Evolutionary conservation across 257 asterid species (phyloP).

Genomic region (Fraxinus anomala): DNA sequence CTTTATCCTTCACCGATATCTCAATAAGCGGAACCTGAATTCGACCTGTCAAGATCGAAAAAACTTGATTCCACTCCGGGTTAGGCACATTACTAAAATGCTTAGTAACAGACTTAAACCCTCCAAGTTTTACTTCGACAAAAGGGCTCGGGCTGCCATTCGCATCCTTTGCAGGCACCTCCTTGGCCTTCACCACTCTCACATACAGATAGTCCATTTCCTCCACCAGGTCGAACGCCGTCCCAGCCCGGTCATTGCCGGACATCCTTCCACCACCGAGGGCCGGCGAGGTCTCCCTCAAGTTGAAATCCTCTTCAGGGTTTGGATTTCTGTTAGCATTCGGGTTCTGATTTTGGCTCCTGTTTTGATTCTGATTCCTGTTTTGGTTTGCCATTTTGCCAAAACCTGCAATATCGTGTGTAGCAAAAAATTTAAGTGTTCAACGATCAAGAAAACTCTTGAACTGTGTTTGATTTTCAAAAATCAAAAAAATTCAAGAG

Average conservation of each 20-base stretch:
- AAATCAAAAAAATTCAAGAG: constrained; percentile 22
- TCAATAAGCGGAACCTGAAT: constrained; percentile 60
- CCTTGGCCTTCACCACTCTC: constrained; percentile 66
- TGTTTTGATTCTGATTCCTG: constrained; percentile 35
- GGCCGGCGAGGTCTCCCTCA: constrained; percentile 75
- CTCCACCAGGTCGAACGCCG: constrained; percentile 85
- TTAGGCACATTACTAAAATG: constrained; percentile 38
- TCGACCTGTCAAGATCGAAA: constrained; percentile 52
- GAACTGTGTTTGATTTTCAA: constrained; percentile 14
- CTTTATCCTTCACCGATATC: constrained; percentile 64
- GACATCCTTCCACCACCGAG: constrained; percentile 80
- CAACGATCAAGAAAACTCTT: constrained; percentile 12
- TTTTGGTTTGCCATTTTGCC: constrained; percentile 38
- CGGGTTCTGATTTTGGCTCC: constrained; percentile 28
- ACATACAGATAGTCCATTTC: constrained; percentile 52
- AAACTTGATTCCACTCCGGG: constrained; percentile 89
- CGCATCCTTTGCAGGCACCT: constrained; percentile 44
- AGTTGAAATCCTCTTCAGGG: constrained; percentile 54
- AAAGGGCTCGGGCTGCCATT: constrained; percentile 50
- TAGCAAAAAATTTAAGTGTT: background rate
- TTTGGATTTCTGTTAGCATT: constrained; percentile 10
- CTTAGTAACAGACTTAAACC: constrained; percentile 52
- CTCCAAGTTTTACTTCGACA: constrained; percentile 74
- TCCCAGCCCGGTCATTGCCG: constrained; percentile 58
- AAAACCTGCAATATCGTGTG: background rate